Conservation (phyloP, 1,284 basidiomycete genomes). For the Ustilago tritici region DNA sequence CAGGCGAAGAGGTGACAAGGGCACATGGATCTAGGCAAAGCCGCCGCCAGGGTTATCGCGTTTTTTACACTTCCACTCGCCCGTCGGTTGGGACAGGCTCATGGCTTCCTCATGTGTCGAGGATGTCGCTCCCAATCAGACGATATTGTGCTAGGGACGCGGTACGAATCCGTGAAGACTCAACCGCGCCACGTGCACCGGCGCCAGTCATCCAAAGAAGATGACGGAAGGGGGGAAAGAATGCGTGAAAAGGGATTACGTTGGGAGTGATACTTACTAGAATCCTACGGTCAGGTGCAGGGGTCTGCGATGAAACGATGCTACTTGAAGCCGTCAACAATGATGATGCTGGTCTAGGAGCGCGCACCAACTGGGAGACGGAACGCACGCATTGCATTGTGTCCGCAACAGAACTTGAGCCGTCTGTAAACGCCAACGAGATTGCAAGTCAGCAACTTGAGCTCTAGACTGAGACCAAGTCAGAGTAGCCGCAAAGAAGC, state of each 20-base stretch:
- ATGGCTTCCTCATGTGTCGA: constrained; percentile 45
- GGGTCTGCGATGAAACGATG: constrained; percentile 1
- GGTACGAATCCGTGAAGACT: constrained; percentile 29
- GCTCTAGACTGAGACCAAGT: neutral
- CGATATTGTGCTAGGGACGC: constrained; percentile 54
- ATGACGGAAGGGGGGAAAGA: neutral
- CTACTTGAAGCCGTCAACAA: neutral
- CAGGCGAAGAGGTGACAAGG: constrained; percentile 54
- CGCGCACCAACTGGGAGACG: neutral
- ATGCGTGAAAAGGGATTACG: neutral
- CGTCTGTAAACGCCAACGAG: neutral
- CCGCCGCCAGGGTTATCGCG: constrained; percentile 58
- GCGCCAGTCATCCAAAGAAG: constrained; percentile 26
- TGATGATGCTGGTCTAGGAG: neutral
- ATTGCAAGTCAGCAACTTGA: constrained; percentile 1
- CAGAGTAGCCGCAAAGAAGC: neutral
- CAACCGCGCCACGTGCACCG: constrained; percentile 55
- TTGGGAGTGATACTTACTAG: constrained; percentile 29
- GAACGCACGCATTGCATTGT: constrained; percentile 26
- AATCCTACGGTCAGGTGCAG: constrained; percentile 12
- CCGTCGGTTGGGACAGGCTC: constrained; percentile 52
- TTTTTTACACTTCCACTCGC: constrained; percentile 57
- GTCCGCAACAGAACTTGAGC: neutral
- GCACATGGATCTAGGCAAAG: constrained; percentile 57
- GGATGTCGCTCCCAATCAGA: constrained; percentile 61